Evolutionary conservation across 2,329 filamentous ascomycete species (phyloP), one percentile per base, ranked within the genome.

Genomic region (Phaeosphaeria sp.): DNA sequence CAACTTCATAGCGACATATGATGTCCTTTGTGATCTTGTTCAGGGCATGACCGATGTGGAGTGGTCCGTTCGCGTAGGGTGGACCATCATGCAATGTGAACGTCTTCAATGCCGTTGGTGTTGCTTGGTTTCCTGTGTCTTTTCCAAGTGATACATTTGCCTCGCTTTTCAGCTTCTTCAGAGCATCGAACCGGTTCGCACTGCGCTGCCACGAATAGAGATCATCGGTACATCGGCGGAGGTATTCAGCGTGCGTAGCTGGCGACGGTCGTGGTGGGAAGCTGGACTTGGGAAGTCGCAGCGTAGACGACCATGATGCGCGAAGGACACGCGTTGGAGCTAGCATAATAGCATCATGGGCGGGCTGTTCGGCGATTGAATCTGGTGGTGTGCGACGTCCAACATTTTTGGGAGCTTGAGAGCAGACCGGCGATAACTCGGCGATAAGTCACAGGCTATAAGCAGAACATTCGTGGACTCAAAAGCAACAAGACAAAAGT

Each of bases 1-100:
- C 87, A 59, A 98, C 81, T 79, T 97, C 88, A 60, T 90, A 88
- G 42, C 95, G 87, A 67, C 93, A 84, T 60, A 96, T 91, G 71
- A 98, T 91, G 78, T 99, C 95, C 81, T 99, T 99, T 58, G 97
- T 83, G 67, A 98, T 90, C 80, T 99, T 99, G 79, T 99, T 99
- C 73, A 99, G 82, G 36, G 95, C 93, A 82, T 99, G 95, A 2
- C 95, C 95, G 59, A 96, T 88, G 73, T 99, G 95, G 9, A 99
- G 85, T 45, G 85, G 86, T 15, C 95, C 95, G 79, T 99, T 99
- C 63, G 95, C 95, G 76, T 98, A 99, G 0, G 95, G 95, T 0
- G 95, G 95, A 0, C 95, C 95, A 87, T 99, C 95, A 74, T 98
- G 95, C 8, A 99, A 83, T 1, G 93, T 82, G 65, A 98, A 99